Base-by-base conservation (phyloP, 2,329 filamentous ascomycete species). In the Lecanicillium sp. region DNA sequence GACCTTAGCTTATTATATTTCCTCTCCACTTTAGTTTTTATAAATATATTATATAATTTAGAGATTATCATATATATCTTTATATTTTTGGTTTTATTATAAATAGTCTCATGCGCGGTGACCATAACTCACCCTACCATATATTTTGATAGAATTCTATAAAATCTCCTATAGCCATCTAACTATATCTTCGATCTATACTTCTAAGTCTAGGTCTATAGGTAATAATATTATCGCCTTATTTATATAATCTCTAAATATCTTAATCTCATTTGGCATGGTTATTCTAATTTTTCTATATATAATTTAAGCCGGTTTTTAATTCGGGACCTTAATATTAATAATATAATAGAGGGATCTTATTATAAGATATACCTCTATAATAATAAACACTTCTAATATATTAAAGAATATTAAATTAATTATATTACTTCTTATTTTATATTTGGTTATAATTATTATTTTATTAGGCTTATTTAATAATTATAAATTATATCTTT, bases 231-330 rank as follows among this genome's bases (percentile, higher is more conserved):
- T 27, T 15, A 37, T 30, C 12, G 42, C 42, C 21, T 37, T 27
- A 20, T 30, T 30, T 44, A 44, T n/a, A 29, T 44, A 12, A 4
- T 37, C 32, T 26, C 42, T 11, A 35, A 35, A 29, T 7, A 12
- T 12, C 26, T 29, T 29, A 12, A 29, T 29, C 12, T 29, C 26
- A 12, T 43, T 19, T 29, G n/a, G 42, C 12, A 21, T 44, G 15
- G n/a, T 36, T 12, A 44, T 30, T 37, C 42, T 44, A 14, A 44
- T 21, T 15, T 44, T 37, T 44, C 42, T 23, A n/a, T 9, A 17
- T 7, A 27, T 43, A 12, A 12, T 14, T 12, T 36, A n/a, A 10
- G 42, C 32, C 17, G 10, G 30, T 29, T 44, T 15, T 6, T 21
- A 3, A 10, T 36, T 27, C 21, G 23, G 42, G 30, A 44, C 36